These are phyloP conservation scores for Hymenotorrendiella dingleyae DNA, from an alignment of 2,329 filamentous ascomycete genomes.

Conservation along the genomic window DNA sequence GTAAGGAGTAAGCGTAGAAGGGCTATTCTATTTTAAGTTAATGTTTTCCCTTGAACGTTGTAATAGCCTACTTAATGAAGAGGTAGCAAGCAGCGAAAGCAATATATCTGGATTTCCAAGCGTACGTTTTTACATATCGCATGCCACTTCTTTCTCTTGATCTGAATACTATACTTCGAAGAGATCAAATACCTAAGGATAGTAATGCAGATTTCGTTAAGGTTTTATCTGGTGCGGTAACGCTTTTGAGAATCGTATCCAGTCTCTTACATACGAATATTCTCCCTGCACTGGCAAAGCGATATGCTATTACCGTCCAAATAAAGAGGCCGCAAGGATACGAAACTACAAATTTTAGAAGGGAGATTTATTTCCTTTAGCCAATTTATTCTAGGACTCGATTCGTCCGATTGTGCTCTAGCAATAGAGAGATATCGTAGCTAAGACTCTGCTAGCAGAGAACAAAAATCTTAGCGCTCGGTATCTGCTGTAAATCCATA, in stretches of 20 bases:
- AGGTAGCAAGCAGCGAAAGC: conserved; percentile 3
- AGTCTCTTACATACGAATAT: conserved; percentile 4
- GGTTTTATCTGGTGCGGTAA: conserved; percentile 6
- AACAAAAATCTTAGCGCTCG: no score
- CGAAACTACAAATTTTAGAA: no score
- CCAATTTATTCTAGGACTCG: no score
- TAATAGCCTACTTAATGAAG: conserved; percentile 1
- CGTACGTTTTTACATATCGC: no score
- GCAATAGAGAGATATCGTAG: no score
- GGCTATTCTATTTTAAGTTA: conserved; percentile 1
- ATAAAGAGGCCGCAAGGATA: no score
- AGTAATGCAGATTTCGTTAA: conserved; percentile 11
- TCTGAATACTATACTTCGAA: conserved; percentile 2
- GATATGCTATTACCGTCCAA: conserved; percentile 25
- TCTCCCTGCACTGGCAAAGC: conserved; percentile 19
- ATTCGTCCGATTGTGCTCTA: no score
- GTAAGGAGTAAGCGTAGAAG: no score
- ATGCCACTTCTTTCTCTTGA: conserved; percentile 9
- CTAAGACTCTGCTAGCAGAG: no score
- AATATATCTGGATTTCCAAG: conserved; percentile 2
- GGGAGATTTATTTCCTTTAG: no score
- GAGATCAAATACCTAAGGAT: conserved; percentile 9
- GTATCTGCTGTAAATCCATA: no score
- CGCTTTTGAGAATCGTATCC: conserved; percentile 3
- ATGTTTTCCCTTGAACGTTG: background rate